phyloP scores from a whole-genome alignment of 2,329 filamentous ascomycete species.

The Chaetomium sp. region DNA sequence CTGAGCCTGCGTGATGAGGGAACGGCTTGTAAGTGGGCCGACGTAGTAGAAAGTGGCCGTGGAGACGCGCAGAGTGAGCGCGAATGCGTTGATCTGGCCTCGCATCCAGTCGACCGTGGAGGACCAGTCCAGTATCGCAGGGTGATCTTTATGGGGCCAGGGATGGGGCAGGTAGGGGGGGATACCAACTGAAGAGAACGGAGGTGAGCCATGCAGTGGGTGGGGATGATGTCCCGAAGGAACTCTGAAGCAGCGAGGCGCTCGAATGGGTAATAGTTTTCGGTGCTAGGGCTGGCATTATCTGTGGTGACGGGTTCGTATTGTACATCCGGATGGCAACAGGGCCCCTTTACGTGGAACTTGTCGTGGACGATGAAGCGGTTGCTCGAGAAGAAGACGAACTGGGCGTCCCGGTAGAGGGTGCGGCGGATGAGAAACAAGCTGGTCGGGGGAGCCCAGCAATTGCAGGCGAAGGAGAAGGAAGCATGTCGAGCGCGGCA shows the following conservation, averaged over 20 bases:
- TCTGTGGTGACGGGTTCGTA: neutral
- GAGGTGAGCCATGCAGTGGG: slow-evolving; percentile 20
- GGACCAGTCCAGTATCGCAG: slow-evolving; percentile 15
- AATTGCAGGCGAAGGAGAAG: neutral
- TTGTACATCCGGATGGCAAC: neutral
- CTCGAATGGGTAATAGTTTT: neutral
- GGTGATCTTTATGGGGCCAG: slow-evolving; percentile 15
- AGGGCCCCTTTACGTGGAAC: neutral
- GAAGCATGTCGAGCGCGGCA: neutral
- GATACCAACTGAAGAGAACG: slow-evolving; percentile 22
- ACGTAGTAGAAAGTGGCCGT: neutral
- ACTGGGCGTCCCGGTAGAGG: slow-evolving; percentile 7
- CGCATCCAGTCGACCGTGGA: slow-evolving; percentile 6
- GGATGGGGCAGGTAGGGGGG: slow-evolving; percentile 14
- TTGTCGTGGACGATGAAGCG: slow-evolving; percentile 7
- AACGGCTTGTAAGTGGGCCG: neutral
- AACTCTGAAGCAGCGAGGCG: slow-evolving; percentile 18
- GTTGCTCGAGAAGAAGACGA: slow-evolving; percentile 12
- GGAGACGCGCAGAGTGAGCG: slow-evolving; percentile 5
- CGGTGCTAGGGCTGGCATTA: neutral
- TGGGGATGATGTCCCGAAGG: slow-evolving; percentile 15
- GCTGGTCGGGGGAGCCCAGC: slow-evolving; percentile 8
- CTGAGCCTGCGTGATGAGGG: neutral
- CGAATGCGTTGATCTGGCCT: neutral
- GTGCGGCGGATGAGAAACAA: slow-evolving; percentile 10